Conservation (phyloP, 441 rosid genomes). For the Adansonia rubrostipa region DNA sequence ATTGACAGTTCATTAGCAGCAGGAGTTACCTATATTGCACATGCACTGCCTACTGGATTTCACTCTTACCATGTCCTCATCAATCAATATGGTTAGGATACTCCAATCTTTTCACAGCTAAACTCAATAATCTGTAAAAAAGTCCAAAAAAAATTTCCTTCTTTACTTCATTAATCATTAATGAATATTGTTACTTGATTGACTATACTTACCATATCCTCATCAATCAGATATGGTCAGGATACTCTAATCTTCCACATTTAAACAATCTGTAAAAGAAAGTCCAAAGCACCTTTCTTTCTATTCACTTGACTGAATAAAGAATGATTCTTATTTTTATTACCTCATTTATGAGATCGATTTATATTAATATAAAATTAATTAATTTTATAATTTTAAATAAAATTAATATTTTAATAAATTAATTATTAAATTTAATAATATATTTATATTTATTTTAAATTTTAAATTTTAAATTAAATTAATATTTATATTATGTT, state of each 20-base stretch:
- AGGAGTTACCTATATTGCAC: conserved; percentile 29
- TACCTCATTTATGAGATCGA: too few species aligned
- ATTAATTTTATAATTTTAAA: too few species aligned
- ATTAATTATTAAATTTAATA: too few species aligned
- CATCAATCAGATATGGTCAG: conserved; percentile 4
- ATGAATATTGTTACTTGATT: not conserved
- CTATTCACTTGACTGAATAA: not conserved
- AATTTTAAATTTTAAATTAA: too few species aligned
- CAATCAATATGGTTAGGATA: not conserved
- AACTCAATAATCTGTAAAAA: not conserved
- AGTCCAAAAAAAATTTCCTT: not conserved
- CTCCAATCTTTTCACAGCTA: not conserved
- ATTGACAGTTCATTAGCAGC: conserved; percentile 37
- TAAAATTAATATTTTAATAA: too few species aligned
- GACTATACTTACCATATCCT: not conserved
- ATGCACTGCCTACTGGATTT: conserved; percentile 29
- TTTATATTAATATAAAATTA: too few species aligned
- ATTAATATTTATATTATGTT: too few species aligned
- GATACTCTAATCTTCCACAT: not conserved
- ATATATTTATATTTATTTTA: too few species aligned
- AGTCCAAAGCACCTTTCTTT: not conserved
- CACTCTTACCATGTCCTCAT: not conserved
- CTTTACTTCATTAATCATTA: not conserved
- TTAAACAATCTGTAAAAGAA: not conserved
- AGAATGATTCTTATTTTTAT: not conserved